These are phyloP conservation scores for Saccharomyces kudriavzevii DNA, from an alignment of 805 yeast species.

Conservation along the genomic window DNA sequence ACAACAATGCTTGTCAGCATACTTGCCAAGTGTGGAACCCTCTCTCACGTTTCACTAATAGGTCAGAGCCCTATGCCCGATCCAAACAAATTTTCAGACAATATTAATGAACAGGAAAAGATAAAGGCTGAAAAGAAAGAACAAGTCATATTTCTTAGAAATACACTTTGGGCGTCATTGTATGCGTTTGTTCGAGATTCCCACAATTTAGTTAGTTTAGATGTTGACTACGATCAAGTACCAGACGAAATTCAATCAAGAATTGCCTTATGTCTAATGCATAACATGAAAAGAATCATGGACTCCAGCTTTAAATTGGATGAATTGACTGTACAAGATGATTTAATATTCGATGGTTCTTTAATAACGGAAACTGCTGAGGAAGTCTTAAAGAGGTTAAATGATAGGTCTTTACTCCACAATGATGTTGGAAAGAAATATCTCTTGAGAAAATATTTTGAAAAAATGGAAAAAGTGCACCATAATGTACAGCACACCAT, in stretches of 20 bases:
- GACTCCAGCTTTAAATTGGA: slow-evolving; percentile 29
- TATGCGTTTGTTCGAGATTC: slow-evolving; percentile 64
- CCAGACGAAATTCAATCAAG: slow-evolving; percentile 59
- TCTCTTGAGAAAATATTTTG: slow-evolving; percentile 34
- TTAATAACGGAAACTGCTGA: slow-evolving; percentile 68
- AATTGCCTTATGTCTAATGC: slow-evolving; percentile 72
- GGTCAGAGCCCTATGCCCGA: slow-evolving; percentile 42
- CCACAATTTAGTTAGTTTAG: slow-evolving; percentile 56
- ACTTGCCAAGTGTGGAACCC: slow-evolving; percentile 55
- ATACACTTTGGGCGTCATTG: slow-evolving; percentile 54
- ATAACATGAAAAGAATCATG: slow-evolving; percentile 65
- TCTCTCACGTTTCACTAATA: slow-evolving; percentile 60
- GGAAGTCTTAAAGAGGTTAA: slow-evolving; percentile 41
- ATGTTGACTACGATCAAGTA: slow-evolving; percentile 53
- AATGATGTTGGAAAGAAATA: slow-evolving; percentile 32
- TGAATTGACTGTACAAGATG: slow-evolving; percentile 39
- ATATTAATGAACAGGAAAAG: not conserved
- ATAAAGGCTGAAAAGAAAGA: not conserved
- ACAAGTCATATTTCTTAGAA: slow-evolving; percentile 32
- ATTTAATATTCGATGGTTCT: slow-evolving; percentile 68
- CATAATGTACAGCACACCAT: slow-evolving; percentile 41
- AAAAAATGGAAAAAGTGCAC: slow-evolving; percentile 32
- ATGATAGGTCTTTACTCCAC: slow-evolving; percentile 25
- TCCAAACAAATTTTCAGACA: not conserved
- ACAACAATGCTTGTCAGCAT: slow-evolving; percentile 57